Conservation (phyloP, 495 filamentous ascomycete species). For the Aspergillus hancockii region DNA sequence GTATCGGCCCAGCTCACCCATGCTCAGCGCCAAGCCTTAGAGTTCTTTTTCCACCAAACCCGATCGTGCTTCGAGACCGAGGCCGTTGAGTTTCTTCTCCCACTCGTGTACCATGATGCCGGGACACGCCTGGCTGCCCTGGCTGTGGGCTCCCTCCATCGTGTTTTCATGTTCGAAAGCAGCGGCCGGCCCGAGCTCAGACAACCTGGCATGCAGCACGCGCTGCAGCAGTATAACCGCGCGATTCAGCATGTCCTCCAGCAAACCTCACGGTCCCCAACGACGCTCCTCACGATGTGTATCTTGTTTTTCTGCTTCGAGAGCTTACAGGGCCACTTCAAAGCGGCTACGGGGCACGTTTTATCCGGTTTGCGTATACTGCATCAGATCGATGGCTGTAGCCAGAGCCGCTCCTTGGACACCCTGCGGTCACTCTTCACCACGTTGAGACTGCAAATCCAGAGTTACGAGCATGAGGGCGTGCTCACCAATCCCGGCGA, state of each 20-base stretch:
- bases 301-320: slow-evolving; percentile 59
- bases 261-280: background rate
- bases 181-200: background rate
- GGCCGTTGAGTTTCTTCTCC: slow-evolving; percentile 53
- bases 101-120: slow-evolving; percentile 59
- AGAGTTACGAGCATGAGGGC: too few species aligned
- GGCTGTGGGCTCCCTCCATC: slow-evolving; percentile 63
- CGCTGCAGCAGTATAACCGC: slow-evolving; percentile 55
- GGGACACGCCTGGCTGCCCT: slow-evolving; percentile 62
- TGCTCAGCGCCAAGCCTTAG: slow-evolving; percentile 55
- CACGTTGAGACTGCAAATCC: slow-evolving; percentile 21
- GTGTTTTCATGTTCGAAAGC: slow-evolving; percentile 47
- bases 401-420: background rate
- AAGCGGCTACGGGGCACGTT: slow-evolving; percentile 47
- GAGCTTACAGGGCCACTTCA: slow-evolving; percentile 50
- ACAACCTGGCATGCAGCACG: slow-evolving; percentile 26
- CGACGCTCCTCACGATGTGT: slow-evolving; percentile 53
- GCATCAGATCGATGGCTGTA: slow-evolving; percentile 16
- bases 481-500: too few species aligned
- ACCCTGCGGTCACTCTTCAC: slow-evolving; percentile 12
- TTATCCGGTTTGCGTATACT: slow-evolving; percentile 39
- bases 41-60: slow-evolving; percentile 61
- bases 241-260: slow-evolving; percentile 40
- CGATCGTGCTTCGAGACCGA: slow-evolving; percentile 55
- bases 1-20: slow-evolving; percentile 8